phyloP scores from a whole-genome alignment of 768 basidiomycete species.

The Kwoniella mangroviensis region DNA sequence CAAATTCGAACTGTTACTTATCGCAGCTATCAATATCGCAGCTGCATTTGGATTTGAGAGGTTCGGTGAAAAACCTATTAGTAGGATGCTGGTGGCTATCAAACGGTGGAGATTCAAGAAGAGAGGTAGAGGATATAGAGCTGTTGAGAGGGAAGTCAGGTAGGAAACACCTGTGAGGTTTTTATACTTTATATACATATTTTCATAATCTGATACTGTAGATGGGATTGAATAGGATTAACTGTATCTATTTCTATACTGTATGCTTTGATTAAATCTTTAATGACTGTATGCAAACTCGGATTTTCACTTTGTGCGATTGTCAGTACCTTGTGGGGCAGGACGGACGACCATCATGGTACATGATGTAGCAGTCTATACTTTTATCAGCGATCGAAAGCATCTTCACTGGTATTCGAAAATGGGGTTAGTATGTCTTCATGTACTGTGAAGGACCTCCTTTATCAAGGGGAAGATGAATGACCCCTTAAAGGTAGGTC shows the following conservation, averaged over 20 bases:
- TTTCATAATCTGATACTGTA: not conserved
- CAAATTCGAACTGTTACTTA: slow-evolving; percentile 70
- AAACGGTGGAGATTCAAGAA: slow-evolving; percentile 51
- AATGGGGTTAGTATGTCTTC: too few species aligned
- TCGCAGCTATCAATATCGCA: slow-evolving; percentile 71
- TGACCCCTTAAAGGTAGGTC: not conserved
- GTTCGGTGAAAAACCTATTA: slow-evolving; percentile 55
- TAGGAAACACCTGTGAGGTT: not conserved
- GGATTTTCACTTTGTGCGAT: too few species aligned
- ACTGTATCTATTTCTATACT: not conserved
- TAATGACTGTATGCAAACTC: not conserved
- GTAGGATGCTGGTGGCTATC: slow-evolving; percentile 46
- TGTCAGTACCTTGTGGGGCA: not conserved
- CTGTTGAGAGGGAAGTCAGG: slow-evolving; percentile 24
- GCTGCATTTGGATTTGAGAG: slow-evolving; percentile 75
- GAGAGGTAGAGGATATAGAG: slow-evolving; percentile 44
- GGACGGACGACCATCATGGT: not conserved
- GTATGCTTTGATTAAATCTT: not conserved
- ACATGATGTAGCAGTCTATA: too few species aligned
- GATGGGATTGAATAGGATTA: not conserved
- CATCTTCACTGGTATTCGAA: not conserved
- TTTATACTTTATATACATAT: not conserved
- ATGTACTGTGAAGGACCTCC: not conserved
- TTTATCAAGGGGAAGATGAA: not conserved
- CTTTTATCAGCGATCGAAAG: too few species aligned